These are phyloP conservation scores for Penicillium rolfsii DNA, from an alignment of 2,329 filamentous ascomycete species.

Conservation along the genomic window DNA sequence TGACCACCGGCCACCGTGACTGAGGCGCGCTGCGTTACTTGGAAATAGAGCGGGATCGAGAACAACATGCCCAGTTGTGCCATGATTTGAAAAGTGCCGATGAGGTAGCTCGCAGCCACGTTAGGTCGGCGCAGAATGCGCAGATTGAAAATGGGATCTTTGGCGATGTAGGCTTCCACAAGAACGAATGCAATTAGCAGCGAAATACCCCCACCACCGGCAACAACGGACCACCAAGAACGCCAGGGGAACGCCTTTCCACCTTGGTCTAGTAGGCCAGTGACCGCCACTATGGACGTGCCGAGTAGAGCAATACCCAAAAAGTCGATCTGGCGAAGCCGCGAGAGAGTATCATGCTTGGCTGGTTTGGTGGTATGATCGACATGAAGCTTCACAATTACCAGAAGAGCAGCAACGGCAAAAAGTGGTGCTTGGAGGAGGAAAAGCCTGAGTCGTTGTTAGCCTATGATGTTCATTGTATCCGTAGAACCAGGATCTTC, in stretches of 20 bases:
- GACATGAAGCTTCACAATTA: constrained; percentile 47
- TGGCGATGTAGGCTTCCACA: constrained; percentile 37
- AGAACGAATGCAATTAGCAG: constrained; percentile 33
- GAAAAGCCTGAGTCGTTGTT: constrained; percentile 28
- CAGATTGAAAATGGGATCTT: constrained; percentile 43
- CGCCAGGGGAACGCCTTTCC: constrained; percentile 47
- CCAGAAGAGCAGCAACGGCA: constrained; percentile 42
- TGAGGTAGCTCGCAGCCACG: constrained; percentile 38
- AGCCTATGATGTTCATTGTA: neutral
- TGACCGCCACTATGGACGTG: constrained; percentile 48
- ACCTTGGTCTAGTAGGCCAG: constrained; percentile 55
- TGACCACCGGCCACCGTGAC: constrained; percentile 63
- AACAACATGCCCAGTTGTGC: constrained; percentile 68
- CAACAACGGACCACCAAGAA: constrained; percentile 27
- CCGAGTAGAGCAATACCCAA: constrained; percentile 56
- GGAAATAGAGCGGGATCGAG: constrained; percentile 70
- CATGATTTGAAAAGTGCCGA: constrained; percentile 57
- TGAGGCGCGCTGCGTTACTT: constrained; percentile 61
- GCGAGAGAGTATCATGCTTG: constrained; percentile 22
- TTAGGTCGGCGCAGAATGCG: constrained; percentile 39
- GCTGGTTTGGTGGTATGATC: neutral
- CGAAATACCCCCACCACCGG: constrained; percentile 19
- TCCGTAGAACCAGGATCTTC: neutral
- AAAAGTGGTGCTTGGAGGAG: constrained; percentile 35
- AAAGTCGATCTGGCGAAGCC: constrained; percentile 62